Conservation (phyloP, 371 early-diverging fungal species). For the Dichotomocladium elegans region DNA sequence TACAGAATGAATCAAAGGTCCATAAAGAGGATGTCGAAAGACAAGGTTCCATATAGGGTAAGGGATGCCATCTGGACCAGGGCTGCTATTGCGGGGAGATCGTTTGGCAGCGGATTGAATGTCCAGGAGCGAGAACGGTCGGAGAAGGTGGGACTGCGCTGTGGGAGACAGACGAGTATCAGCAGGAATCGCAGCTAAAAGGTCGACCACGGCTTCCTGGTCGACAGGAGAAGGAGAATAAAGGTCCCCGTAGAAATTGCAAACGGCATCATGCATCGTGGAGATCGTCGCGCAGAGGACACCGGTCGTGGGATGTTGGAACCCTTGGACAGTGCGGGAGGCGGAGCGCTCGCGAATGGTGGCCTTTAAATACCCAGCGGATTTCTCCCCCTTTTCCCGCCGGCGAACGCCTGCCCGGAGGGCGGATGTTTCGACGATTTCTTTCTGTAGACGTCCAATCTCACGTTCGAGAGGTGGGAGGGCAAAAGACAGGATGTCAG, state of each 20-base stretch:
- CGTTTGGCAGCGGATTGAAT: not conserved
- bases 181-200: not conserved
- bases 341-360: not conserved
- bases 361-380: conserved; percentile 4
- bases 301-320: conserved; percentile 4
- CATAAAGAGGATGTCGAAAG: not conserved
- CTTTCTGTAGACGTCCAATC: not conserved
- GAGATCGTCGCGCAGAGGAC: not conserved
- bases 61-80: conserved; percentile 2
- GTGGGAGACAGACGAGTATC: not conserved
- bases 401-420: not conserved
- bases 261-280: not conserved
- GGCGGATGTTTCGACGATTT: not conserved
- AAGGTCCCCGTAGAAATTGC: not conserved
- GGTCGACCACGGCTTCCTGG: not conserved
- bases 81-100: conserved; percentile 1
- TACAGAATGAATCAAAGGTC: not conserved
- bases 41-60: conserved; percentile 6
- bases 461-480: not conserved
- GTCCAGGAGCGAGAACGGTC: conserved; percentile 4
- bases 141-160: not conserved
- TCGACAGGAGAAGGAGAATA: conserved; percentile 4
- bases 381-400: conserved; percentile 3
- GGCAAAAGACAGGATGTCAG: not conserved
- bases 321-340: not conserved